Conservation (phyloP, 192 early-diverging fungal species). For the Coemansia sp. region DNA sequence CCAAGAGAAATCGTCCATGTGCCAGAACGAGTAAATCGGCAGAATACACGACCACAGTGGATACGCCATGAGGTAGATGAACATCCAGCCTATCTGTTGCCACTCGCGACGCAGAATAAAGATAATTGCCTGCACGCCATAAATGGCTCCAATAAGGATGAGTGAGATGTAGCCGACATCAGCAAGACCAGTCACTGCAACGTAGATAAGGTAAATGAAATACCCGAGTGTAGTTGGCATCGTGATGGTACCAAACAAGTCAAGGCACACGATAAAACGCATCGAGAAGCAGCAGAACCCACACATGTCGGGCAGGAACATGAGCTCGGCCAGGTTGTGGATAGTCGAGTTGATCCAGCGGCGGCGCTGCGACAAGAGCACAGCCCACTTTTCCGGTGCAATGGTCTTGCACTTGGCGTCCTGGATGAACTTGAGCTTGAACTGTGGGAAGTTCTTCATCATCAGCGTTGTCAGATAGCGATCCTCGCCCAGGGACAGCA, state of each 20-base stretch:
- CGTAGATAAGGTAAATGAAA: conserved; percentile 74
- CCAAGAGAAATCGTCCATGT: conserved; percentile 81
- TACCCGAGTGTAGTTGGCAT: conserved; percentile 84
- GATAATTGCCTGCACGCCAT: conserved; percentile 87
- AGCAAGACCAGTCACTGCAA: conserved; percentile 56
- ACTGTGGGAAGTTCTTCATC: conserved; percentile 96
- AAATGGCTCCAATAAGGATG: conserved; percentile 76
- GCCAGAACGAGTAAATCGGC: conserved; percentile 96
- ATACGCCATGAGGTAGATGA: conserved; percentile 83
- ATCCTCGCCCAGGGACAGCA: conserved; percentile 76
- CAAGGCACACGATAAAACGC: conserved; percentile 95
- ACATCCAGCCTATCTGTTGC: conserved; percentile 82
- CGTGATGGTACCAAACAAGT: conserved; percentile 83
- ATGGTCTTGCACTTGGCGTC: conserved; percentile 90
- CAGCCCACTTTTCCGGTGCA: conserved; percentile 85
- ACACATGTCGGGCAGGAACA: conserved; percentile 85
- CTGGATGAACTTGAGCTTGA: conserved; percentile 89
- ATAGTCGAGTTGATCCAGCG: conserved; percentile 99
- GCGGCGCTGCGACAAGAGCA: conserved; percentile 92
- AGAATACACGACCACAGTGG: conserved; percentile 89
- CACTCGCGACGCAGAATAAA: conserved; percentile 76
- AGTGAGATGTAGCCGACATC: conserved; percentile 57
- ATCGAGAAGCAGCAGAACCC: conserved; percentile 98
- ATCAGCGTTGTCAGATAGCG: conserved; percentile 32
- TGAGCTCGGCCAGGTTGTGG: conserved; percentile 92